phyloP scores from a whole-genome alignment of 768 basidiomycete species.

The Sarcomyxa edulis region DNA sequence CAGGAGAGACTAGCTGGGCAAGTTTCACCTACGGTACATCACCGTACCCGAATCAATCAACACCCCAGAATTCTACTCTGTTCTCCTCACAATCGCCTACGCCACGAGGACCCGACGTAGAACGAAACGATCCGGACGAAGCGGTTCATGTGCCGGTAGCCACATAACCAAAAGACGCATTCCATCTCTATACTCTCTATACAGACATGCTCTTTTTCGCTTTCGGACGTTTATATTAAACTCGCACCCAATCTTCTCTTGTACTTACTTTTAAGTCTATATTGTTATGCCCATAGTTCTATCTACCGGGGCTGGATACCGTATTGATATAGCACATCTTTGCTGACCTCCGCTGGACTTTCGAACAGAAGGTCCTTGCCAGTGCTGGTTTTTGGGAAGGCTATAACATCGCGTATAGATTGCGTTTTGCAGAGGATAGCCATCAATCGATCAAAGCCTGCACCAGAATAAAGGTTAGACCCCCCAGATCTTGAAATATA shows the following conservation, averaged over 20 bases:
- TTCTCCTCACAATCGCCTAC: slow-evolving; percentile 18
- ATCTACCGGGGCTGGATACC: slow-evolving; percentile 38
- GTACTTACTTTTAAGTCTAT: slow-evolving; percentile 14
- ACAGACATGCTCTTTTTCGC: background rate
- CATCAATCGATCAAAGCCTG: slow-evolving; percentile 93
- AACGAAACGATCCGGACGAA: background rate
- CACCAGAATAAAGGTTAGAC: slow-evolving; percentile 5
- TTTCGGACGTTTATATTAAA: background rate
- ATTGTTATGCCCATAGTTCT: slow-evolving; percentile 14
- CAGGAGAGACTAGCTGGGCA: slow-evolving; percentile 30
- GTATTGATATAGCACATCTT: slow-evolving; percentile 57
- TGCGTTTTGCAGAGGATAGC: slow-evolving; percentile 81
- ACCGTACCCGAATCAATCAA: slow-evolving; percentile 22
- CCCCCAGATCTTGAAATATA: slow-evolving; percentile 9
- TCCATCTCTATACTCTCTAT: background rate
- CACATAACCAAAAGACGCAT: slow-evolving; percentile 4
- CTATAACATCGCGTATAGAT: slow-evolving; percentile 93
- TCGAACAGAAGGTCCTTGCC: slow-evolving; percentile 87
- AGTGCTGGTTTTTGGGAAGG: slow-evolving; percentile 86
- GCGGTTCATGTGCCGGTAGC: background rate
- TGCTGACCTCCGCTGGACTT: slow-evolving; percentile 64
- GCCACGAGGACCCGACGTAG: slow-evolving; percentile 6
- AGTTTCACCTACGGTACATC: slow-evolving; percentile 32
- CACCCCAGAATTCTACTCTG: slow-evolving; percentile 23
- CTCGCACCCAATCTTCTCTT: background rate